Conservation (phyloP, 148 eudicot species). For the Rhododendron ferrugineum region DNA sequence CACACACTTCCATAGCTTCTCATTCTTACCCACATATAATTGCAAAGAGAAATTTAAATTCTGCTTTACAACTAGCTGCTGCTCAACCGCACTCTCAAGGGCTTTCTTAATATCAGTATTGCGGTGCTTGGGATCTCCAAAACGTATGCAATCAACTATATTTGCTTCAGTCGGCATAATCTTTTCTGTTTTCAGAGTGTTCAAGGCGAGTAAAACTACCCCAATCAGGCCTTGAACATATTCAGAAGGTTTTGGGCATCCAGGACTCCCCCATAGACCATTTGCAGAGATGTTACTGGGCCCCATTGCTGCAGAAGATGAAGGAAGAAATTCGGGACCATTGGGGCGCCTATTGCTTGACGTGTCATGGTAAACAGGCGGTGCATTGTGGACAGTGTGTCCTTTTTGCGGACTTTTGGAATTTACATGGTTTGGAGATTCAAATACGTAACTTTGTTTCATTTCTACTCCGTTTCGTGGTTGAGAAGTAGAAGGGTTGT, state of each 20-base stretch:
- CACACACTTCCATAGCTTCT: constrained; percentile 63
- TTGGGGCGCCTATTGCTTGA: constrained; percentile 25
- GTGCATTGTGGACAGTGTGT: constrained; percentile 24
- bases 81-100: constrained; percentile 62
- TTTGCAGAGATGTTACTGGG: constrained; percentile 19
- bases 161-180: constrained; percentile 71
- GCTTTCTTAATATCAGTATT: constrained; percentile 69
- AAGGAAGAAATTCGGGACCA: constrained; percentile 25
- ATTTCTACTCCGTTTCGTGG: constrained; percentile 33
- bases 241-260: constrained; percentile 55
- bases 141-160: constrained; percentile 67
- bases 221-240: constrained; percentile 73
- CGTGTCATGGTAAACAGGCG: constrained; percentile 25
- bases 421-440: constrained; percentile 28
- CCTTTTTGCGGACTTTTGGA: constrained; percentile 37
- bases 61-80: constrained; percentile 54
- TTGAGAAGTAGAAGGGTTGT: constrained; percentile 25
- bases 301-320: constrained; percentile 28
- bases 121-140: constrained; percentile 58
- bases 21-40: constrained; percentile 64
- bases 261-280: constrained; percentile 42
- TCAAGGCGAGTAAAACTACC: constrained; percentile 67
- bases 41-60: constrained; percentile 44
- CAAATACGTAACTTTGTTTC: constrained; percentile 21
- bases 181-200: constrained; percentile 72